Evolutionary conservation across 2,329 filamentous ascomycete genomes (phyloP), one percentile per base, ranked within the genome.

Genomic region (Cladophialophora immunda): DNA sequence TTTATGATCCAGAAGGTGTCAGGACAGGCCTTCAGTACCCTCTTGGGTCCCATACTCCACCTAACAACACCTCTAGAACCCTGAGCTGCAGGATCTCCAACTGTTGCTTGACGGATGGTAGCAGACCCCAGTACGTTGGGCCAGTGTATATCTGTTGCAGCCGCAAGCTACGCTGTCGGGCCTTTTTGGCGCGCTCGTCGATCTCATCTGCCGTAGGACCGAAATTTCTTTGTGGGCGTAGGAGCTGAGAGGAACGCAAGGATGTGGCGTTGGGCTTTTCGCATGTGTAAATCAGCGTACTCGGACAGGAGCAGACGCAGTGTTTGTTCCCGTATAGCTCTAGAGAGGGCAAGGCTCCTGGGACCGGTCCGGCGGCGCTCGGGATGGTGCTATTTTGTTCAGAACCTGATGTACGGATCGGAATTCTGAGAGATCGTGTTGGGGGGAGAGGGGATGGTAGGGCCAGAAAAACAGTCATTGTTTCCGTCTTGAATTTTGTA

Each of bases 91-190:
- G 6, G 19, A 56, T 30, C 7, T 60, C 57, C 19, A 61, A 9
- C 8, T 15, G 19, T 8, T n/a, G 32, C 19, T 61, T 47, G 22
- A 61, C 36, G 11, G 22, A 15, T 11, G 63, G 63, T 32, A 58
- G 7, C 25, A 65, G 45, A 7, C 63, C 63, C 63, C 47, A 60
- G 27, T 61, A 36, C 7, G 11, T 17, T n/a, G 56, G 63, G 4
- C 56, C 57, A 6, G 32, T 15, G 47, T 45, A 29, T 1, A 34
- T 7, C 4, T 17, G 38, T 25, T 29, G 57, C 25, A 47, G 13
- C 32, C 41, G n/a, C 55, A 41, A 17, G 13, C 41, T 41, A 7
- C 55, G 22, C 15, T 58, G 55, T 27, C 30, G 27, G 17, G 53
- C 17, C 5, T 34, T 38, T 30, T 50, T 7, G 32, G 59, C 59